Evolutionary conservation across 352 stramenopile species (phyloP).

Genomic region (Globisporangium cederbergense): DNA sequence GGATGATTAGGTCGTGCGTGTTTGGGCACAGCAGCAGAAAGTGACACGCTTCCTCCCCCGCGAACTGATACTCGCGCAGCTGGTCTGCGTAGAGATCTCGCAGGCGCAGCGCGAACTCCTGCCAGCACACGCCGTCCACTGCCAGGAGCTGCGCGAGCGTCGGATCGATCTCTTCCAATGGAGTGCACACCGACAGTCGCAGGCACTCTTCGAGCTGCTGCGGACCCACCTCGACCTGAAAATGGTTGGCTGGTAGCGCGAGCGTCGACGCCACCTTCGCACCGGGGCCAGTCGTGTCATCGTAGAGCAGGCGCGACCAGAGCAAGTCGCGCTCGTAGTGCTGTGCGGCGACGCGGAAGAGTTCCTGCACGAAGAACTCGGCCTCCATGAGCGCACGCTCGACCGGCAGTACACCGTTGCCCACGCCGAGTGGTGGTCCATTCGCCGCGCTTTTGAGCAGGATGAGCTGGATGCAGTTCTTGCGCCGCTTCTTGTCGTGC

Average conservation of each 20-base stretch:
- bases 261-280: conserved; percentile 52
- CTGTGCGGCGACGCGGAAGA: conserved; percentile 71
- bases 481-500: conserved; percentile 44
- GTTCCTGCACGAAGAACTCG: conserved; percentile 70
- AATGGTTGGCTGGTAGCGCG: conserved; percentile 50
- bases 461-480: conserved; percentile 69
- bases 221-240: conserved; percentile 68
- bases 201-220: conserved; percentile 86
- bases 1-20: conserved; percentile 86
- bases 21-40: conserved; percentile 78
- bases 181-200: conserved; percentile 74
- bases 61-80: conserved; percentile 85
- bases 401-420: conserved; percentile 46
- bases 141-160: conserved; percentile 60
- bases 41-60: conserved; percentile 67
- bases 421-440: conserved; percentile 31
- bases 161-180: conserved; percentile 74
- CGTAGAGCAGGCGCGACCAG: conserved; percentile 80
- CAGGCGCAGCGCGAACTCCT: conserved; percentile 72
- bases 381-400: conserved; percentile 73
- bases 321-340: conserved; percentile 86
- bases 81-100: conserved; percentile 74
- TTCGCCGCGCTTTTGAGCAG: conserved; percentile 50
- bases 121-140: conserved; percentile 71
- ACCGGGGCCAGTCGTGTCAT: conserved; percentile 46